Base-by-base conservation (phyloP, 1,284 basidiomycete species). In the Fomitopsis betulina region DNA sequence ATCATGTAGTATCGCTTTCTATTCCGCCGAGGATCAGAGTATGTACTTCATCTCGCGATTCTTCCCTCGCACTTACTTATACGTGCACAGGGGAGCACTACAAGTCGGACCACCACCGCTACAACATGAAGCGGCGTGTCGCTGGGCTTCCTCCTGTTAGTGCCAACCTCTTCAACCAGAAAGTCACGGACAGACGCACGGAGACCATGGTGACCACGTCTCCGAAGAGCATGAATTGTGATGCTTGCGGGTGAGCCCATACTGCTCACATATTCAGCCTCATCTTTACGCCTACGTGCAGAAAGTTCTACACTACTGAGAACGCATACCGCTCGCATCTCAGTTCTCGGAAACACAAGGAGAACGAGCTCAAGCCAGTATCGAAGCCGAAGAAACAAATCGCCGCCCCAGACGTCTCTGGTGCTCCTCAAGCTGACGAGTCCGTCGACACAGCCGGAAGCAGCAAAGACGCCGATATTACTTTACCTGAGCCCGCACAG, bases 101-200 rank as follows among this genome's bases (percentile, higher is more conserved):
- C 73, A 86, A 87, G 64, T 94, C 94, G 38, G 97, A 99, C 74
- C 89, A 93, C 72, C 97, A 99, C 75, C 82, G 96, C 55, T 99
- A 99, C 77, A 99, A 99, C 73, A 95, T 98, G 88, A 98, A 98
- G 77, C 89, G 97, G 63, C 87, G 95, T 39, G 93, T 98, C 19
- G 96, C 97, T 7, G 87, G 84, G 15, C 81, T 99, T 2, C 90
- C 94, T 5, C 96, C 97, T 3, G 87, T 99, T 67, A 87, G 86
- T 59, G 83, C 82, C 0, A 74, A 81, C 7, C 70, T 89, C 0
- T 99, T 98, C 78, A 91, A 95, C 68, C 85, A 94, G 68, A 99
- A 98, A 70, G 90, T 98, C n/a, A 71, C 90, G 32, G 90, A 94
- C 60, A 78, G 91, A 62, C 78, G 85, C 32, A 79, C 84, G 51